Base-by-base conservation (phyloP, 2,329 filamentous ascomycete genomes). In the Coniochaeta sp. region DNA sequence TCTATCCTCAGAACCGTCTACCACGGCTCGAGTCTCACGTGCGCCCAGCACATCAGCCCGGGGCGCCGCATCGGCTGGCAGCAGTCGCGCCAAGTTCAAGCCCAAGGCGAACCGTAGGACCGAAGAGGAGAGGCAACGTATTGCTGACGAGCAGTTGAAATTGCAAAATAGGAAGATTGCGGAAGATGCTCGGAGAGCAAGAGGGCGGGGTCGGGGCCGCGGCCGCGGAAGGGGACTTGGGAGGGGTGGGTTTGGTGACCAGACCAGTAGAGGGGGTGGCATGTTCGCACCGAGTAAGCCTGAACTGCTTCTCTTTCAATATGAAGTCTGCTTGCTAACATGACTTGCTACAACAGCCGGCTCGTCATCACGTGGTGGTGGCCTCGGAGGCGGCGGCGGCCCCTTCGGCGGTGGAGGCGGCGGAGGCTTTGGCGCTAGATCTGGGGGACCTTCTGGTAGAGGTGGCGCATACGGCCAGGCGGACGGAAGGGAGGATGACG, bases 381-480 rank as follows among this genome's bases (percentile, higher is more conserved):
- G 45, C 13, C 14, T 56, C 13, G 59, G 52, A 24, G 52, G 38
- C 32, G 56, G 32, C 51, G 53, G 22, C 35, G 58, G 51, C 40
- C 56, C 48, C 32, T 52, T 51, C 49, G 52, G 27, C 55, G 58
- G n/a, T 51, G 38, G 54, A 2, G 55, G 57, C 13, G 47, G 55
- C n/a, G 55, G 53, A 16, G 51, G 48, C 20, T 48, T 52, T 26
- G 46, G 48, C 10, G 35, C 32, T 38, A 35, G 30, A 20, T 48
- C 49, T 9, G 49, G 45, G 12, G 50, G 50, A 68, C 51, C 60
- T 65, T 42, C 67, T 75, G 50, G 63, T 10, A 49, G 6, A 13
- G 31, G 47, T 16, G 20, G 62, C 38, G 71, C 66, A 51, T 53
- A 55, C 48, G 70, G 67, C 35, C 73, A 75, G 53, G 65, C 65